Evolutionary conservation across 805 yeast genomes (phyloP).

Genomic region (Wickerhamiella brachini): DNA sequence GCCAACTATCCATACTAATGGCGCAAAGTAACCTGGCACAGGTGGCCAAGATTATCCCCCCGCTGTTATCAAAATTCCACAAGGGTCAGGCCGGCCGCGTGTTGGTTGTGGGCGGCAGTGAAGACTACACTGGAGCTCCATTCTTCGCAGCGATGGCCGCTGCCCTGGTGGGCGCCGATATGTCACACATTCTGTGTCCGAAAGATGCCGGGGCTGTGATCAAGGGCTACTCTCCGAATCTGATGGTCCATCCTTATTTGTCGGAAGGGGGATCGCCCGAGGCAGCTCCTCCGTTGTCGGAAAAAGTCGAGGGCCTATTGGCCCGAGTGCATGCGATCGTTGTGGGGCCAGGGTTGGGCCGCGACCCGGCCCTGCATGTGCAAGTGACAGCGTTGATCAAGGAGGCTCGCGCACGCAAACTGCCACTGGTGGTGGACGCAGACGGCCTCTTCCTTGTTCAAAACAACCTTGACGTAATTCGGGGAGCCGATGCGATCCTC

Average conservation of each 20-base stretch:
- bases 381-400: conserved; percentile 44
- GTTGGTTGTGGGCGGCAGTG: conserved; percentile 85
- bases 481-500: conserved; percentile 46
- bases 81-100: conserved; percentile 89
- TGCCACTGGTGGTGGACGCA: conserved; percentile 80
- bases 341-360: conserved; percentile 88
- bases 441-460: conserved; percentile 68
- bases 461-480: conserved; percentile 38
- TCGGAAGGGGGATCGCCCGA: conserved; percentile 29
- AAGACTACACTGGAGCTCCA: conserved; percentile 96
- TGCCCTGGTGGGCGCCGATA: conserved; percentile 73
- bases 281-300: conserved; percentile 2
- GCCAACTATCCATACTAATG: no score
- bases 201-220: conserved; percentile 62
- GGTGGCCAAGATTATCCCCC: conserved; percentile 55
- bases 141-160: conserved; percentile 79
- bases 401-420: conserved; percentile 38
- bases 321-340: conserved; percentile 35
- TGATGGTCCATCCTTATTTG: conserved; percentile 92
- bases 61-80: conserved; percentile 34
- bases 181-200: conserved; percentile 85
- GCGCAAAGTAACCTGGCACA: conserved; percentile 24
- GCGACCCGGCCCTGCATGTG: conserved; percentile 56
- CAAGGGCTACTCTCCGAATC: conserved; percentile 77
- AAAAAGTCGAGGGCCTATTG: neutral